Conservation (phyloP, 768 basidiomycete genomes). For the Collybiopsis confluens region DNA sequence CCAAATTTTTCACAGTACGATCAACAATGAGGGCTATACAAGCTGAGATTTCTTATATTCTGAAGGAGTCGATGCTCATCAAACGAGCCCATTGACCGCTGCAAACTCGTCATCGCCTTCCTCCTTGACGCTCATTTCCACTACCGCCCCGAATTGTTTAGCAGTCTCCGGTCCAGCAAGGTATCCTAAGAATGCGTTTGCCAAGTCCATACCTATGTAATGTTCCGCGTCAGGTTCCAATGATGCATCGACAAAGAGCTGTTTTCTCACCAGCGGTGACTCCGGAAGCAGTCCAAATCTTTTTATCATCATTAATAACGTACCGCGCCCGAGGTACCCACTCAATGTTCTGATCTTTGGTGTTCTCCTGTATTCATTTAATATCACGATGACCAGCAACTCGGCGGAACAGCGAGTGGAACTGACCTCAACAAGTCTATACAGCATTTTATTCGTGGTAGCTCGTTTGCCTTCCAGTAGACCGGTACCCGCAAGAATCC, state of each 20-base stretch:
- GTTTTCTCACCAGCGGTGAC: slow-evolving; percentile 28
- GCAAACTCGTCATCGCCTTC: slow-evolving; percentile 25
- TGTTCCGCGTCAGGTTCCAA: not conserved
- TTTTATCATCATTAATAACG: slow-evolving; percentile 31
- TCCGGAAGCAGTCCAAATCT: slow-evolving; percentile 35
- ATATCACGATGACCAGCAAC: not conserved
- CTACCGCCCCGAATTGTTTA: slow-evolving; percentile 11
- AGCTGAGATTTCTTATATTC: no score
- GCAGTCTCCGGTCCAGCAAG: slow-evolving; percentile 20
- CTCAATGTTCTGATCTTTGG: slow-evolving; percentile 19
- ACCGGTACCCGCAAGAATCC: slow-evolving; percentile 28
- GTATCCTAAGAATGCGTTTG: slow-evolving; percentile 28
- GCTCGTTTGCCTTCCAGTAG: slow-evolving; percentile 28
- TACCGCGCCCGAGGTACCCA: slow-evolving; percentile 35
- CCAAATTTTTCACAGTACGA: no score
- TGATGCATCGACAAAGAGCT: not conserved
- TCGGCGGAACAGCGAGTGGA: not conserved
- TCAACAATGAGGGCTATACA: no score
- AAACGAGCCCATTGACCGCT: slow-evolving; percentile 19
- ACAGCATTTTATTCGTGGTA: slow-evolving; percentile 32
- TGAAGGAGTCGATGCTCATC: no score
- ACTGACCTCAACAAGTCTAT: slow-evolving; percentile 22
- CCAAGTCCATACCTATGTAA: slow-evolving; percentile 29
- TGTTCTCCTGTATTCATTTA: slow-evolving; percentile 15
- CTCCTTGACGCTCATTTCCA: slow-evolving; percentile 18